These are phyloP conservation scores for Penicillium macrosclerotiorum DNA, from an alignment of 495 filamentous ascomycete species.

Conservation along the genomic window DNA sequence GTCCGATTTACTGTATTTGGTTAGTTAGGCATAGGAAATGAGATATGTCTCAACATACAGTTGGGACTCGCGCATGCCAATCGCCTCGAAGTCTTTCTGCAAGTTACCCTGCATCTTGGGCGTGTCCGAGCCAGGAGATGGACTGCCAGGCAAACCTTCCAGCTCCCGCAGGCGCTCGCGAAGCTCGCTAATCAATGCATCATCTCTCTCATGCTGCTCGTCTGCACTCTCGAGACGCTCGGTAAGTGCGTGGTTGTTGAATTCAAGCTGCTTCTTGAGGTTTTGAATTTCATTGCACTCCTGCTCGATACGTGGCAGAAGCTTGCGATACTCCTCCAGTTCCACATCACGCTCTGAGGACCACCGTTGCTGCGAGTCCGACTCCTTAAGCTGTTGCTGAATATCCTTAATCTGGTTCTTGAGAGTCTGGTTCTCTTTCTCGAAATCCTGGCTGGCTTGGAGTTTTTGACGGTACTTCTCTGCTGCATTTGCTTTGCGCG, in stretches of 20 bases:
- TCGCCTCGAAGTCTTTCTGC: conserved; percentile 46
- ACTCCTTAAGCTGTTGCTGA: conserved; percentile 55
- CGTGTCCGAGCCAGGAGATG: conserved; percentile 40
- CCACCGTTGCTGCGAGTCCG: conserved; percentile 45
- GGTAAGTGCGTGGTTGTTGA: conserved; percentile 55
- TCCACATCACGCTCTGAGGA: conserved; percentile 51
- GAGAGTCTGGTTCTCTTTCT: conserved; percentile 67
- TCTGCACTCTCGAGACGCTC: conserved; percentile 52
- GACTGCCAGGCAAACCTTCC: conserved; percentile 43
- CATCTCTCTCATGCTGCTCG: conserved; percentile 55
- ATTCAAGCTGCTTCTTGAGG: conserved; percentile 54
- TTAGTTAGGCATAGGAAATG: conserved; percentile 22
- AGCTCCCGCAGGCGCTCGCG: conserved; percentile 52
- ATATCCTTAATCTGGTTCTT: conserved; percentile 59
- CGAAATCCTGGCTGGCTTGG: conserved; percentile 65
- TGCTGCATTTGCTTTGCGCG: conserved; percentile 74
- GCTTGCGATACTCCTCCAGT: conserved; percentile 57
- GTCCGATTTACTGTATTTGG: conserved; percentile 36
- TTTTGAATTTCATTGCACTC: conserved; percentile 59
- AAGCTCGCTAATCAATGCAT: conserved; percentile 54
- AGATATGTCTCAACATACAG: conserved; percentile 26
- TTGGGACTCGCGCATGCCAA: conserved; percentile 42
- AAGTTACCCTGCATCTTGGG: conserved; percentile 43
- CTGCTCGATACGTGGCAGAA: conserved; percentile 59
- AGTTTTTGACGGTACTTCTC: conserved; percentile 76